Evolutionary conservation across 768 basidiomycete genomes (phyloP).

Genomic region (Mycena capillaripes): DNA sequence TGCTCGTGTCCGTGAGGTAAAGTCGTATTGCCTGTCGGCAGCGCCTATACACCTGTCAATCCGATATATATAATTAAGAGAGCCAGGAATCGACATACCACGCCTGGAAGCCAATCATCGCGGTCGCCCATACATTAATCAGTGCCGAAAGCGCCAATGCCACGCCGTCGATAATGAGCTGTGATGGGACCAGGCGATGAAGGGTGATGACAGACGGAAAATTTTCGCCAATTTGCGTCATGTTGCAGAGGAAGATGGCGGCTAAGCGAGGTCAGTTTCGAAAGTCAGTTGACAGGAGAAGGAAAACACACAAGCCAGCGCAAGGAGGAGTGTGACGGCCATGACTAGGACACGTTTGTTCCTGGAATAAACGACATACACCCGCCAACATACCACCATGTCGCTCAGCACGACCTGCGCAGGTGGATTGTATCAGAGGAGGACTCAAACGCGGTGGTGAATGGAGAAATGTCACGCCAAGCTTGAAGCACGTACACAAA

Average conservation of each 20-base stretch:
- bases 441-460: too few species aligned
- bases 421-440: not conserved
- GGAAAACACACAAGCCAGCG: not conserved
- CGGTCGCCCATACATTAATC: not conserved
- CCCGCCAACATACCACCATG: conserved; percentile 10
- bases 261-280: not conserved
- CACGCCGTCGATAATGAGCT: not conserved
- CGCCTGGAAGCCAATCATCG: not conserved
- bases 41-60: not conserved
- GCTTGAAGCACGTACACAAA: not conserved
- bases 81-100: not conserved
- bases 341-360: not conserved
- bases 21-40: not conserved
- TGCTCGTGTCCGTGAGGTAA: not conserved
- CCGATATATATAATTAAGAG: not conserved
- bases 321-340: not conserved
- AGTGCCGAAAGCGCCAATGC: not conserved
- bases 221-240: not conserved
- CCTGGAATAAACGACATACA: not conserved
- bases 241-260: not conserved
- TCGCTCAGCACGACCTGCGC: conserved; percentile 9
- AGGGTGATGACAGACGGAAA: not conserved
- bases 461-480: not conserved
- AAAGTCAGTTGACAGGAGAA: not conserved
- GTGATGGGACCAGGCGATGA: not conserved